Evolutionary conservation across 1,284 basidiomycete species (phyloP).

Genomic region (Cryptococcus sp.): DNA sequence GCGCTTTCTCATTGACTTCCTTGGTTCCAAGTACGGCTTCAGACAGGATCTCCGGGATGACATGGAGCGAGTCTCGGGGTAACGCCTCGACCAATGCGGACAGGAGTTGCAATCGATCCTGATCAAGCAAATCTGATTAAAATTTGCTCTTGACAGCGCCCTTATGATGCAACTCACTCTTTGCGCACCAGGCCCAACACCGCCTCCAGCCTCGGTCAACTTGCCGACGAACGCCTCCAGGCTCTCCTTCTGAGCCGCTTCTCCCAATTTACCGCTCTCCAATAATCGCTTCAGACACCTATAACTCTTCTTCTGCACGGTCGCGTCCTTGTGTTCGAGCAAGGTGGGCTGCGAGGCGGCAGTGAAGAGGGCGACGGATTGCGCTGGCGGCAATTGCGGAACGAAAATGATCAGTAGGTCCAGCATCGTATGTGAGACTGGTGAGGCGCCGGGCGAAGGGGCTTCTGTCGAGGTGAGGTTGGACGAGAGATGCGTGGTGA

Average conservation of each 20-base stretch:
- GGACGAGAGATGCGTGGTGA: slow-evolving; percentile 73
- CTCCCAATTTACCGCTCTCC: slow-evolving; percentile 63
- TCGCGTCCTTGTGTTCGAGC: slow-evolving; percentile 69
- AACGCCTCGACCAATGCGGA: slow-evolving; percentile 71
- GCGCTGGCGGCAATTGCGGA: slow-evolving; percentile 68
- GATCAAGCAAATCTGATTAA: background rate
- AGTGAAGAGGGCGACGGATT: slow-evolving; percentile 67
- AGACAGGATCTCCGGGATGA: slow-evolving; percentile 86
- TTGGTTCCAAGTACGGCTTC: slow-evolving; percentile 98
- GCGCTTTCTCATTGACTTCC: slow-evolving; percentile 91
- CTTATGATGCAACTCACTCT: slow-evolving; percentile 59
- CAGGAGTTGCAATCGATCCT: slow-evolving; percentile 84
- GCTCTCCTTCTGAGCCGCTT: slow-evolving; percentile 57
- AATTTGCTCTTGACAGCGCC: background rate
- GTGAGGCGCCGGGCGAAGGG: slow-evolving; percentile 49
- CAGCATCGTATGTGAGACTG: slow-evolving; percentile 75
- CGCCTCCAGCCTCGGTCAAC: slow-evolving; percentile 62
- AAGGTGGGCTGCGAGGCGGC: slow-evolving; percentile 49
- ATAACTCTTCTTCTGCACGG: slow-evolving; percentile 94
- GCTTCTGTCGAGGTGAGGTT: slow-evolving; percentile 59
- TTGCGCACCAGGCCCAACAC: slow-evolving; percentile 82
- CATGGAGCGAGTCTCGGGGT: slow-evolving; percentile 71
- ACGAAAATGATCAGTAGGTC: slow-evolving; percentile 87
- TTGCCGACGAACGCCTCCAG: slow-evolving; percentile 61
- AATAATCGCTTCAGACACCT: slow-evolving; percentile 77